Evolutionary conservation across 306 rosid genomes (phyloP).

Genomic region (Fragaria vesca): DNA sequence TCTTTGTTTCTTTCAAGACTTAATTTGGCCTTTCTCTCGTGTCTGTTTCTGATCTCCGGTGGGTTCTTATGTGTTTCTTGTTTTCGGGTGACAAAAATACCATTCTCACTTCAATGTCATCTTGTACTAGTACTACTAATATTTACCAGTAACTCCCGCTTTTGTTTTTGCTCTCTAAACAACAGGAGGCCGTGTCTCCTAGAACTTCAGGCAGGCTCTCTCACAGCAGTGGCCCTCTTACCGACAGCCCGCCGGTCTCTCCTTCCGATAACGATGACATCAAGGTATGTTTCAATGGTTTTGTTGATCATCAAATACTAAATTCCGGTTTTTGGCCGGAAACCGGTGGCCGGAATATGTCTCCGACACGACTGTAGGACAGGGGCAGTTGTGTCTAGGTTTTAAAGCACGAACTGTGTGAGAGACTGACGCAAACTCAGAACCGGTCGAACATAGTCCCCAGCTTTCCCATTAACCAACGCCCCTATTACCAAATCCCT

Average conservation of each 20-base stretch:
- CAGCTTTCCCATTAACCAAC: conserved; percentile 74
- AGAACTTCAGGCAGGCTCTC: conserved; percentile 91
- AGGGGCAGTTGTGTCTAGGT: conserved; percentile 17
- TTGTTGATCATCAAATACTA: not conserved
- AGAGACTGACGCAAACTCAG: conserved; percentile 29
- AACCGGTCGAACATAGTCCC: conserved; percentile 27
- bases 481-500: conserved; percentile 13
- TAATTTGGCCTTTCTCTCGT: not conserved
- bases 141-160: not conserved
- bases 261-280: conserved; percentile 82
- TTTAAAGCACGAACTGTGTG: conserved; percentile 30
- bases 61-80: not conserved
- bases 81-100: not conserved
- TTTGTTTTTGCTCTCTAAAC: not conserved
- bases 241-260: conserved; percentile 89
- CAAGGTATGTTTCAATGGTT: conserved; percentile 46
- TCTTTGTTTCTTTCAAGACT: not conserved
- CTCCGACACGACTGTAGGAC: not conserved
- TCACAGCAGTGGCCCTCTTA: conserved; percentile 92
- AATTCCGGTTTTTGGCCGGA: not conserved
- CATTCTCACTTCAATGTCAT: conserved; percentile 2
- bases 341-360: conserved; percentile 39
- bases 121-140: not conserved
- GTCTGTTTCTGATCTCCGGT: not conserved
- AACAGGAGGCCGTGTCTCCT: conserved; percentile 80